These are phyloP conservation scores for Phyllosticta capitalensis DNA, from an alignment of 2,329 filamentous ascomycete species.

Conservation along the genomic window DNA sequence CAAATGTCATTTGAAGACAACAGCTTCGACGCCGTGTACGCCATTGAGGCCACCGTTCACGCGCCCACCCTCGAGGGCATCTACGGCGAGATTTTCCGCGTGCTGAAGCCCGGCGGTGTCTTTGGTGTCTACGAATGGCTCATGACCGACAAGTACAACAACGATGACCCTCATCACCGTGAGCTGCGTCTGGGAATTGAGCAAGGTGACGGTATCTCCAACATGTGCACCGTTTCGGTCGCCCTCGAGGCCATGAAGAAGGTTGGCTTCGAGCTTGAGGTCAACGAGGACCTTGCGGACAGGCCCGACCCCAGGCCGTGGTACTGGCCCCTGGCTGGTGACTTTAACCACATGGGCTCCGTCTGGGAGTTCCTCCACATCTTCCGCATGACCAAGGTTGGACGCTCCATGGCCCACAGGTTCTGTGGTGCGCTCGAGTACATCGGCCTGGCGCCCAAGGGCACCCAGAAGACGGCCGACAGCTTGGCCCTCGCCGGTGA, in stretches of 20 bases:
- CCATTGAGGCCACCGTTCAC: slow-evolving; percentile 94
- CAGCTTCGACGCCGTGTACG: slow-evolving; percentile 89
- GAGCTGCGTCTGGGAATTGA: slow-evolving; percentile 91
- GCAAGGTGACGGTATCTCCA: slow-evolving; percentile 90
- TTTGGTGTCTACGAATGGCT: slow-evolving; percentile 99
- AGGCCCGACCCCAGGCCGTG: slow-evolving; percentile 69
- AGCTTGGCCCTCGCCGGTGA: slow-evolving; percentile 75
- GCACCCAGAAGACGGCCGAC: slow-evolving; percentile 92
- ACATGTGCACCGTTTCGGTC: slow-evolving; percentile 86
- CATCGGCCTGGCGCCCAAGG: slow-evolving; percentile 63
- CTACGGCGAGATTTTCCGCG: slow-evolving; percentile 88
- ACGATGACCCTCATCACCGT: slow-evolving; percentile 75
- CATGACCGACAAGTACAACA: slow-evolving; percentile 94
- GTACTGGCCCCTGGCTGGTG: slow-evolving; percentile 87
- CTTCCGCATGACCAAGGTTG: slow-evolving; percentile 79
- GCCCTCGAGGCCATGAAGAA: slow-evolving; percentile 74
- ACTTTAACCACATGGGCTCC: slow-evolving; percentile 74
- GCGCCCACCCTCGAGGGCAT: slow-evolving; percentile 84
- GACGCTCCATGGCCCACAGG: slow-evolving; percentile 64
- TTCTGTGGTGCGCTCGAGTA: slow-evolving; percentile 69
- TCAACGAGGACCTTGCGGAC: slow-evolving; percentile 79
- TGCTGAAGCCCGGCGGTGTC: slow-evolving; percentile 88
- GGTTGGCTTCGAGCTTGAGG: slow-evolving; percentile 75
- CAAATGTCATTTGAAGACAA: slow-evolving; percentile 94
- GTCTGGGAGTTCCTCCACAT: slow-evolving; percentile 74